Evolutionary conservation across 1,139 yeast genomes (phyloP).

Genomic region (Pichia sp.): DNA sequence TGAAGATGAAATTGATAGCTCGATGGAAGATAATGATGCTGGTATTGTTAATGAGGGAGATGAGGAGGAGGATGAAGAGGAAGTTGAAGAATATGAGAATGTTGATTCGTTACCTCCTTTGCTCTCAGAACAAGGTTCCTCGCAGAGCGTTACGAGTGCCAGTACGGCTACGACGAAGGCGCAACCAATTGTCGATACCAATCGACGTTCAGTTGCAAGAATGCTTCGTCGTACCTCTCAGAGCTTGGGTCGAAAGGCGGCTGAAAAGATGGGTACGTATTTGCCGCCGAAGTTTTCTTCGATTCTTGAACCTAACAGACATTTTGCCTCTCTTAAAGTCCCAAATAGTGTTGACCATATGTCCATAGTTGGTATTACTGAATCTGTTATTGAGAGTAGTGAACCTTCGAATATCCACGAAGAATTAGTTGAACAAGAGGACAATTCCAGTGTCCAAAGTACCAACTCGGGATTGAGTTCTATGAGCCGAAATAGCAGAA

Average conservation of each 20-base stretch:
- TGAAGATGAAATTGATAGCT: constrained; percentile 13
- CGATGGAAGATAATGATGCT: constrained; percentile 12
- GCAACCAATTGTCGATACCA: constrained; percentile 64
- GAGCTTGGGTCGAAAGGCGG: constrained; percentile 57
- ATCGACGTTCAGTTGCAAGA: constrained; percentile 64
- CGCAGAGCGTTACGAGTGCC: neutral
- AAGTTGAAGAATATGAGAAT: constrained; percentile 19
- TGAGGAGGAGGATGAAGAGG: constrained; percentile 11
- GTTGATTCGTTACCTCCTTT: constrained; percentile 12
- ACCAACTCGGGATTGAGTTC: constrained; percentile 1
- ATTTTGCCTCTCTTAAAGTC: constrained; percentile 86
- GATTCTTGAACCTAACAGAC: constrained; percentile 84
- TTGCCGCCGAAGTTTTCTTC: constrained; percentile 80
- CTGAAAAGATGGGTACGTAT: constrained; percentile 82
- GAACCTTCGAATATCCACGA: constrained; percentile 17
- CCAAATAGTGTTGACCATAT: constrained; percentile 59
- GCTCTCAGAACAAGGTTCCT: constrained; percentile 7
- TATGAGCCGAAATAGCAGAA: constrained; percentile 16
- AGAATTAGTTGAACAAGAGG: constrained; percentile 9
- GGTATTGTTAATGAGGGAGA: constrained; percentile 4
- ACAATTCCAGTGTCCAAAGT: constrained; percentile 3
- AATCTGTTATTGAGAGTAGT: constrained; percentile 7
- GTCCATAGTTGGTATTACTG: constrained; percentile 51
- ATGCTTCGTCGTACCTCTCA: constrained; percentile 52
- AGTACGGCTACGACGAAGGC: neutral